These are phyloP conservation scores for Sungouiozyma intestinalis DNA, from an alignment of 805 yeast genomes.

Conservation along the genomic window DNA sequence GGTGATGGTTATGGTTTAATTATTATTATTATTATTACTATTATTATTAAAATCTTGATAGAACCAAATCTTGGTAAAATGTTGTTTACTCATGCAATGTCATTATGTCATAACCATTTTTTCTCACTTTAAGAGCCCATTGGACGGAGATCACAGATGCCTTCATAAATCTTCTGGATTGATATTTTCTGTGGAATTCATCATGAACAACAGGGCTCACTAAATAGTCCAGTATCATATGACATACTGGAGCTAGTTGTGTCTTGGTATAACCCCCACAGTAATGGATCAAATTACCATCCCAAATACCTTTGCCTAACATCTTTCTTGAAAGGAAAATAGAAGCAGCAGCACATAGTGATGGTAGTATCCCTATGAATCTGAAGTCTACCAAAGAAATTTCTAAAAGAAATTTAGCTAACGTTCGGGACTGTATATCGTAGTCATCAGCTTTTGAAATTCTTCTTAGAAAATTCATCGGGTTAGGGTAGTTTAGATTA, in stretches of 20 bases:
- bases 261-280: conserved; percentile 78
- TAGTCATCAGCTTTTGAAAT: conserved; percentile 91
- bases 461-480: conserved; percentile 85
- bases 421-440: conserved; percentile 80
- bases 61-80: not conserved
- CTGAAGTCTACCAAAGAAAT: conserved; percentile 69
- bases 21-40: no score
- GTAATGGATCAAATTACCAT: conserved; percentile 77
- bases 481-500: conserved; percentile 79
- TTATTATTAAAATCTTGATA: not conserved
- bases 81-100: conserved; percentile 25
- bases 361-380: conserved; percentile 69
- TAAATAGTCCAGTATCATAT: conserved; percentile 65
- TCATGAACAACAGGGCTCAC: conserved; percentile 79
- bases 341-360: conserved; percentile 79
- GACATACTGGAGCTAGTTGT: conserved; percentile 62
- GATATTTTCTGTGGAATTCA: conserved; percentile 88
- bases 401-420: conserved; percentile 80
- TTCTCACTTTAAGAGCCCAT: conserved; percentile 58
- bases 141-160: conserved; percentile 71
- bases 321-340: conserved; percentile 78
- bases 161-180: conserved; percentile 79
- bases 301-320: conserved; percentile 66
- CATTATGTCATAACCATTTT: conserved; percentile 31
- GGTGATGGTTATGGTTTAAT: not conserved